Conservation (phyloP, 805 yeast genomes). For the Blastobotrys parvus region DNA sequence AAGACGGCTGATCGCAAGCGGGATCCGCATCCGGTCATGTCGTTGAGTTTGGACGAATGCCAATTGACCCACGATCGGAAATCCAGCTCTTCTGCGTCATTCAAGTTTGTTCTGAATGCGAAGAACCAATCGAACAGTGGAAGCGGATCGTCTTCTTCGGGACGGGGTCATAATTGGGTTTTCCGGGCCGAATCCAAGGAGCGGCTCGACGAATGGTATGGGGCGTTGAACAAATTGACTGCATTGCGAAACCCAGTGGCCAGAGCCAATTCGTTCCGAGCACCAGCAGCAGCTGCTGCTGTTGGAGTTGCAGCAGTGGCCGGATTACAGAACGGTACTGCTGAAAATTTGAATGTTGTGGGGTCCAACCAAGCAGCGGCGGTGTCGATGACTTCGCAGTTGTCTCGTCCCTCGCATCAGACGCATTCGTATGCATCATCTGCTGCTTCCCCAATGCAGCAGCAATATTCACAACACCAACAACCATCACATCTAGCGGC, state of each 20-base stretch:
- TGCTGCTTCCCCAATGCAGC: background rate
- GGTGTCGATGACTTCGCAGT: background rate
- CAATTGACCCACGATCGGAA: slow-evolving; percentile 73
- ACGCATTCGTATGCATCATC: background rate
- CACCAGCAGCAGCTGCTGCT: too few relatives aligned
- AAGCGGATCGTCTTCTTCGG: slow-evolving; percentile 11
- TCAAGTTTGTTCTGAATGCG: slow-evolving; percentile 69
- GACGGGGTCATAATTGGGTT: slow-evolving; percentile 84
- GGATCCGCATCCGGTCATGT: slow-evolving; percentile 77
- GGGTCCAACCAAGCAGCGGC: too few relatives aligned
- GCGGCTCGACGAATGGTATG: slow-evolving; percentile 76
- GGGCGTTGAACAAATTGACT: slow-evolving; percentile 64
- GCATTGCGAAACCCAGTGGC: slow-evolving; percentile 46
- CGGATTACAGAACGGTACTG: background rate
- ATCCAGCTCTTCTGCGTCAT: slow-evolving; percentile 40
- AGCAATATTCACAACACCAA: too few relatives aligned
- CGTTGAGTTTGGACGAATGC: slow-evolving; percentile 70
- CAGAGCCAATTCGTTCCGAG: slow-evolving; percentile 10
- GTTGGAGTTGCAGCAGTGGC: too few relatives aligned
- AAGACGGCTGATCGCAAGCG: slow-evolving; percentile 73
- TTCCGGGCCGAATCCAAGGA: slow-evolving; percentile 82
- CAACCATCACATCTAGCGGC: too few relatives aligned
- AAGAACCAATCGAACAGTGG: slow-evolving; percentile 52
- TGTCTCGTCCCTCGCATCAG: background rate
- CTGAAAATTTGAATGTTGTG: background rate